Conservation (phyloP, 2,329 filamentous ascomycete genomes). For the Fusarium lateritium region DNA sequence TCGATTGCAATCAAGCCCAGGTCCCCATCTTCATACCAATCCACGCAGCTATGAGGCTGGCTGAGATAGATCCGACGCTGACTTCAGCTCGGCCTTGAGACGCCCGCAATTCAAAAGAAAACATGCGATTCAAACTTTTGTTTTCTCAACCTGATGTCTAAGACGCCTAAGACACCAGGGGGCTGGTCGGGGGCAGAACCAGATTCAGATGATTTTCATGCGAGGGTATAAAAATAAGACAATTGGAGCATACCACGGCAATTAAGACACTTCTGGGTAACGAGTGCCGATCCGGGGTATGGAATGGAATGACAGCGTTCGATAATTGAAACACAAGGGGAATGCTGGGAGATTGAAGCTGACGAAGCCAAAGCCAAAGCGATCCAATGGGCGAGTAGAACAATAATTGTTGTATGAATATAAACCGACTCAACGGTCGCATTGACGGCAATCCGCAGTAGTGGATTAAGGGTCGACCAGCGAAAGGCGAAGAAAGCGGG, state of each 20-base stretch:
- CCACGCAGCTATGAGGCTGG: constrained; percentile 19
- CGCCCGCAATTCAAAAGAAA: constrained; percentile 26
- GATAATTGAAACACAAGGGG: constrained; percentile 48
- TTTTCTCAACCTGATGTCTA: constrained; percentile 36
- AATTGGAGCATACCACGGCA: constrained; percentile 49
- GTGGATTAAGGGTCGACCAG: constrained; percentile 41
- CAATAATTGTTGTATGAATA: constrained; percentile 14
- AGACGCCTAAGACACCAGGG: constrained; percentile 29
- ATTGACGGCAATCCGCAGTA: constrained; percentile 21
- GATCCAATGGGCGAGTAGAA: constrained; percentile 25
- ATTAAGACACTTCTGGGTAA: constrained; percentile 46
- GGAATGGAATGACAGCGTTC: constrained; percentile 43
- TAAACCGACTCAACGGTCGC: constrained; percentile 32
- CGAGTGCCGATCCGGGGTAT: constrained; percentile 41
- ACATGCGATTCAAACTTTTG: constrained; percentile 24
- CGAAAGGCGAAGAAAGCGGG: constrained; percentile 37
- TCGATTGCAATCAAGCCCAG: constrained; percentile 14
- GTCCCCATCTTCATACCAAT: constrained; percentile 17
- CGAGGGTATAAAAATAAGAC: constrained; percentile 38
- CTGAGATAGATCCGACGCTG: constrained; percentile 31
- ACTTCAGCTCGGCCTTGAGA: constrained; percentile 39
- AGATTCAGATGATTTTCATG: constrained; percentile 44
- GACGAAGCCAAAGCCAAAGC: constrained; percentile 26
- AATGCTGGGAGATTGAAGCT: constrained; percentile 44
- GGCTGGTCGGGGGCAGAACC: constrained; percentile 36